Evolutionary conservation across 345 rosid genomes (phyloP), one percentile per base, ranked within the genome.

Genomic region (Syzygium jambos): DNA sequence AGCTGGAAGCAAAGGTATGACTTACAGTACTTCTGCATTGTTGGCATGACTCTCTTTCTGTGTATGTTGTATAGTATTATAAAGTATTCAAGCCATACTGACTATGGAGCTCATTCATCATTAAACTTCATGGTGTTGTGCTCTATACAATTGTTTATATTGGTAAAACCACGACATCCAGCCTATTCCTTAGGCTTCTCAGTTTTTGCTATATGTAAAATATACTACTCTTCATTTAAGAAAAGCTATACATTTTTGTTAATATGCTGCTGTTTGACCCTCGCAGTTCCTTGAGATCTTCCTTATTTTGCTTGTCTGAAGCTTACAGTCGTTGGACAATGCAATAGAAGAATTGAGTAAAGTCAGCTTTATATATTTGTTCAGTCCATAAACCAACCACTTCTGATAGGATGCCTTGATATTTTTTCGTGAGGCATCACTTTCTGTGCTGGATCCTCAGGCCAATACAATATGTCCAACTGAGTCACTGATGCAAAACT

Each of bases 1-100:
- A 95, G 92, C 88, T 95, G 57, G 99, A 97, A 93, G 98, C 98
- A 3, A 89, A 96, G 98, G 98, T 95, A 91, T 54, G 29, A 25
- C 59, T 63, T 52, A 19, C 46, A 59, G 49, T 34, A 73, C 25
- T 19, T 73, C 14, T 38, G 87, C 78, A 56, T 23, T 85, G 11
- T 55, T 41, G 27, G 85, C 30, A n/a, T 84, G 34, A 25, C 49
- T 84, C 59, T 53, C 86, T 9, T 84, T 30, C 29, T 84, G 41
- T 84, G n/a, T n/a, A 2, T 84, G 86, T 41, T 17, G 1, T 10
- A 52, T 73, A 84, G 41, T 34, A 52, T 29, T 84, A 38, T 52
- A 54, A 57, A 85, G 15, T 30, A 73, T 22, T 73, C 27, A 73
- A 73, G 15, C 80, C 49, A 73, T 19, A 38, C 7, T 38, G 49